Evolutionary conservation across 495 filamentous ascomycete genomes (phyloP).

Genomic region (Podospora sp.): DNA sequence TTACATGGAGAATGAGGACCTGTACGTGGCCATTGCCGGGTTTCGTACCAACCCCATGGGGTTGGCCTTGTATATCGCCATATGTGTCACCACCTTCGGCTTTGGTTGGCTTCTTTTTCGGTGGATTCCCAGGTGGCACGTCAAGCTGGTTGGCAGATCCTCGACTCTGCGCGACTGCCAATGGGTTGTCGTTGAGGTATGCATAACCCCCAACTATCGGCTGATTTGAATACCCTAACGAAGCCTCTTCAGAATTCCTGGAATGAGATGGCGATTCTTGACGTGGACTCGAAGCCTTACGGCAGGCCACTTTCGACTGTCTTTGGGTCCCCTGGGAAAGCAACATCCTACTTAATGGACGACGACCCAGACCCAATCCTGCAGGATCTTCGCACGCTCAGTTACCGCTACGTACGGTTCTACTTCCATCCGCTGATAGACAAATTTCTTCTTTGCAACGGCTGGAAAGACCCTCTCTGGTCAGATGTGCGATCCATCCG

Average conservation of each 20-base stretch:
- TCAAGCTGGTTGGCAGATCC: conserved; percentile 70
- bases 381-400: conserved; percentile 67
- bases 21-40: conserved; percentile 88
- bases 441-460: conserved; percentile 80
- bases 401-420: conserved; percentile 93
- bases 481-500: conserved; percentile 74
- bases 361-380: conserved; percentile 87
- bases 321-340: conserved; percentile 68
- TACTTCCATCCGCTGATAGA: conserved; percentile 87
- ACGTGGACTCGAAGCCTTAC: conserved; percentile 67
- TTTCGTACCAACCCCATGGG: conserved; percentile 77
- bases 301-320: conserved; percentile 83
- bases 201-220: background rate
- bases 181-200: conserved; percentile 83
- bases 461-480: conserved; percentile 95
- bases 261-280: conserved; percentile 79
- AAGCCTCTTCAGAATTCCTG: conserved; percentile 70
- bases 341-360: conserved; percentile 60
- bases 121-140: conserved; percentile 88
- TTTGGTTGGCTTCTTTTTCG: conserved; percentile 80
- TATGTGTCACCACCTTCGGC: conserved; percentile 74
- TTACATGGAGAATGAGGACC: conserved; percentile 88
- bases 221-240: background rate
- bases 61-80: conserved; percentile 63
- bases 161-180: conserved; percentile 69